Evolutionary conservation across 129 eudicot species (phyloP).

Genomic region (Kitagawia praeruptora): DNA sequence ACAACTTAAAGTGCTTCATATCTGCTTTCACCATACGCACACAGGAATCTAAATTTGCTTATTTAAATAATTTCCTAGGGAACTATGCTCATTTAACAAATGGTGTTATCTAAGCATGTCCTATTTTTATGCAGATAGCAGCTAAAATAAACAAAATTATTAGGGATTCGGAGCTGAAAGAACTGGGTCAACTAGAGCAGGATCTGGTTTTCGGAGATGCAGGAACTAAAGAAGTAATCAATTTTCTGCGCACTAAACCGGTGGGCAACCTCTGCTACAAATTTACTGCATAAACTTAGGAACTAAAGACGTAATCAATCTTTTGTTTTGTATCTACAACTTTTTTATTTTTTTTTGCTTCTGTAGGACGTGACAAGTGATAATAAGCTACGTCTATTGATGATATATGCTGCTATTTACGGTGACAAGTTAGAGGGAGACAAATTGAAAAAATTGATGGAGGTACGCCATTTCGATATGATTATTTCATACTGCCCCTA

Average conservation of each 20-base stretch:
- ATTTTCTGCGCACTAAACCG: slow-evolving; percentile 58
- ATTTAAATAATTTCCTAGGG: neutral
- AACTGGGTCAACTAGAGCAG: slow-evolving; percentile 92
- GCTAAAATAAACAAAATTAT: slow-evolving; percentile 70
- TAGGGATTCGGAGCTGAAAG: slow-evolving; percentile 73
- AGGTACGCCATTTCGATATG: slow-evolving; percentile 31
- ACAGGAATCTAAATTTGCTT: neutral
- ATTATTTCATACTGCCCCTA: no score
- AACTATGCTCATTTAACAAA: neutral
- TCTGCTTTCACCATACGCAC: neutral
- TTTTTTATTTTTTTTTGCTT: neutral
- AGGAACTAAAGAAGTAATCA: slow-evolving; percentile 82
- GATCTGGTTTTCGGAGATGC: slow-evolving; percentile 98
- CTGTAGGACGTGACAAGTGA: slow-evolving; percentile 78
- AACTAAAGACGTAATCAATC: neutral
- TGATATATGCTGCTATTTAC: slow-evolving; percentile 83
- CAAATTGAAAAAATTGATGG: slow-evolving; percentile 63
- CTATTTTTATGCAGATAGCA: slow-evolving; percentile 58
- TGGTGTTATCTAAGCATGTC: neutral
- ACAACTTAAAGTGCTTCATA: neutral
- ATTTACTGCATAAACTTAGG: neutral
- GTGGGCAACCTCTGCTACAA: slow-evolving; percentile 30
- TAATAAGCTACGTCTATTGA: slow-evolving; percentile 70
- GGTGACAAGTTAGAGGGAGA: slow-evolving; percentile 77
- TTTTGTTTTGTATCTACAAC: slow-evolving; percentile 7